Evolutionary conservation across 2,329 filamentous ascomycete species (phyloP).

Genomic region (Sarocladium brachiariae): DNA sequence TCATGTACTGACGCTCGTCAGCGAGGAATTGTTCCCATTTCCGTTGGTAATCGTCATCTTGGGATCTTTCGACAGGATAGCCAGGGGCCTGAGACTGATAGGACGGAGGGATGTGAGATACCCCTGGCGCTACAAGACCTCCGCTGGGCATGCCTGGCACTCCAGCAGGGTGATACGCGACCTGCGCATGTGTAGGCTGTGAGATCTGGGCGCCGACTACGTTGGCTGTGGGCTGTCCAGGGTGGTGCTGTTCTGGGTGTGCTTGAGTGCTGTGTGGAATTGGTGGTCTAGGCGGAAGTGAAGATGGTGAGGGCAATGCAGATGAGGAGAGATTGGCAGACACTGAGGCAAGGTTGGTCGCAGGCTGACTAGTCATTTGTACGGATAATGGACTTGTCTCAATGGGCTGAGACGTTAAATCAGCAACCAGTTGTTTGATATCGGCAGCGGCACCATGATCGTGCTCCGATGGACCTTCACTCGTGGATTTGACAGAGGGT

Average conservation of each 20-base stretch:
- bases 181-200: not conserved
- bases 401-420: slow-evolving; percentile 28
- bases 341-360: slow-evolving; percentile 20
- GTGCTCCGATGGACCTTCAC: not conserved
- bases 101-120: not conserved
- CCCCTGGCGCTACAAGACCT: not conserved
- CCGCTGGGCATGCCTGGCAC: slow-evolving; percentile 19
- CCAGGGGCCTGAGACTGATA: slow-evolving; percentile 18
- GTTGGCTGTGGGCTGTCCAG: slow-evolving; percentile 23
- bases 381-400: slow-evolving; percentile 18
- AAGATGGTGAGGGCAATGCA: slow-evolving; percentile 30
- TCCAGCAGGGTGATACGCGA: not conserved
- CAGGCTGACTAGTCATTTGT: slow-evolving; percentile 19
- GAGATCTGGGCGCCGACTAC: slow-evolving; percentile 9
- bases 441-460: slow-evolving; percentile 25
- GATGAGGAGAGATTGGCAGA: slow-evolving; percentile 24
- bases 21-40: slow-evolving; percentile 66
- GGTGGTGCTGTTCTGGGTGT: slow-evolving; percentile 31
- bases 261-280: slow-evolving; percentile 24
- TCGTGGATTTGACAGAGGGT: not conserved
- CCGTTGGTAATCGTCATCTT: slow-evolving; percentile 48
- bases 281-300: slow-evolving; percentile 42
- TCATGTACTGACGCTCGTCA: slow-evolving; percentile 68
- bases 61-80: slow-evolving; percentile 20
- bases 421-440: slow-evolving; percentile 34